Conservation (phyloP, 129 eudicot species). For the Ambrosia trifida region DNA sequence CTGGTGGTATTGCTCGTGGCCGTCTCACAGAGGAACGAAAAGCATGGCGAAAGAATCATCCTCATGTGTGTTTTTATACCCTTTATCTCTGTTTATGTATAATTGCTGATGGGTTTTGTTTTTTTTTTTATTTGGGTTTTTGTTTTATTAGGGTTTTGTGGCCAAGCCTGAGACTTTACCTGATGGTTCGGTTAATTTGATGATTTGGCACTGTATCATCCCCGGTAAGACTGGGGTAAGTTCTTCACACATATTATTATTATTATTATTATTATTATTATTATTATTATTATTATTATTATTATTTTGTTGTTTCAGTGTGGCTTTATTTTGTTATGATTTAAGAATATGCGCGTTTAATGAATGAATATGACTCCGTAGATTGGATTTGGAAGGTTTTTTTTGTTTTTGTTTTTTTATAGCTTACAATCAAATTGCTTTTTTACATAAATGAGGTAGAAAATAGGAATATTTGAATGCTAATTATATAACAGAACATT, state of each 20-base stretch:
- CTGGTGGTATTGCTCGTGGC: constrained; percentile 89
- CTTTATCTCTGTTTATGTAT: constrained; percentile 4
- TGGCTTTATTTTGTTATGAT: background rate
- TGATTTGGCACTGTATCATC: constrained; percentile 76
- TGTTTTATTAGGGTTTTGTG: constrained; percentile 67
- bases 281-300: background rate
- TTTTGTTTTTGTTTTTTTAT: constrained; percentile 3
- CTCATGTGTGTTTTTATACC: constrained; percentile 47
- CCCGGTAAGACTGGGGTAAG: constrained; percentile 84
- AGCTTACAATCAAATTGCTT: background rate
- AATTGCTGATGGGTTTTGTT: background rate
- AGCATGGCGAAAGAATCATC: constrained; percentile 84
- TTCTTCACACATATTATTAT: constrained; percentile 19
- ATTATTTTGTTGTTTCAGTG: constrained; percentile 1
- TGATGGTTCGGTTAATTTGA: constrained; percentile 73
- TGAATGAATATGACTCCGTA: background rate
- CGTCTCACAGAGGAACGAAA: constrained; percentile 88
- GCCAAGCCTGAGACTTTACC: constrained; percentile 72
- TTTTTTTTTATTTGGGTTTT: background rate
- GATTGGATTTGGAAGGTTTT: too few species aligned
- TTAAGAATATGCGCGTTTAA: background rate
- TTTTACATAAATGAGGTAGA: background rate
- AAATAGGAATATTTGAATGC: background rate
- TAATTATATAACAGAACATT: background rate
- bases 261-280: background rate